Evolutionary conservation across 805 yeast genomes (phyloP).

Genomic region (Candida chauliodis): DNA sequence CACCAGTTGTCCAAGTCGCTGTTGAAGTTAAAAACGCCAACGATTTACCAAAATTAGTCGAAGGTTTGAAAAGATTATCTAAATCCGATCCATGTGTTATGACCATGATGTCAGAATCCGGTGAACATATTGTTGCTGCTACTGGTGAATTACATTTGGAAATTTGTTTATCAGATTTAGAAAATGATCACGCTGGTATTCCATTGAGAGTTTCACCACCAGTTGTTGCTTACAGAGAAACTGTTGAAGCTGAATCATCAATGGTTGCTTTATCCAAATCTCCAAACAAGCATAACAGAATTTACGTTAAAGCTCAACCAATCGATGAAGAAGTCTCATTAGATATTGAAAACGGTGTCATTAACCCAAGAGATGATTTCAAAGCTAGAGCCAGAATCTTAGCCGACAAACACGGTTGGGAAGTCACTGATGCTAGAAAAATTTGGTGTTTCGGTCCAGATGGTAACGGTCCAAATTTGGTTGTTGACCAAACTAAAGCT

Average conservation of each 20-base stretch:
- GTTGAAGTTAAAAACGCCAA: conserved; percentile 99
- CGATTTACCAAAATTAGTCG: conserved; percentile 98
- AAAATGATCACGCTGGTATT: conserved; percentile 99
- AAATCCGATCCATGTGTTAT: conserved; percentile 99
- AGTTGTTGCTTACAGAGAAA: conserved; percentile 98
- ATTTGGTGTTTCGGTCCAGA: conserved; percentile 99
- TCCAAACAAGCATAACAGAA: conserved; percentile 99
- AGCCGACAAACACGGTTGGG: conserved; percentile 99
- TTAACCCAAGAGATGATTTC: conserved; percentile 95
- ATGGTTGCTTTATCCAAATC: conserved; percentile 97
- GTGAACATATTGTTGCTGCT: conserved; percentile 99
- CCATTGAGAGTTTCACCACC: conserved; percentile 98
- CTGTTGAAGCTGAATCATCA: conserved; percentile 89
- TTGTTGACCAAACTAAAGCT: conserved; percentile 99
- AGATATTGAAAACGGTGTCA: conserved; percentile 91
- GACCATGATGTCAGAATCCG: conserved; percentile 81
- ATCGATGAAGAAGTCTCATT: conserved; percentile 85
- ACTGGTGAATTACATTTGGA: conserved; percentile 99
- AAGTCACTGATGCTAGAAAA: conserved; percentile 99
- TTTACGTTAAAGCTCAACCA: conserved; percentile 96
- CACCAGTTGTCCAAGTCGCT: conserved; percentile 99
- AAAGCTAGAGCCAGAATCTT: conserved; percentile 97
- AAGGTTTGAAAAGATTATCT: conserved; percentile 99
- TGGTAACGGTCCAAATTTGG: conserved; percentile 97
- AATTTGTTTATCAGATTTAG: conserved; percentile 93